phyloP scores from a whole-genome alignment of 495 filamentous ascomycete genomes.

The Talaromyces wortmannii region DNA sequence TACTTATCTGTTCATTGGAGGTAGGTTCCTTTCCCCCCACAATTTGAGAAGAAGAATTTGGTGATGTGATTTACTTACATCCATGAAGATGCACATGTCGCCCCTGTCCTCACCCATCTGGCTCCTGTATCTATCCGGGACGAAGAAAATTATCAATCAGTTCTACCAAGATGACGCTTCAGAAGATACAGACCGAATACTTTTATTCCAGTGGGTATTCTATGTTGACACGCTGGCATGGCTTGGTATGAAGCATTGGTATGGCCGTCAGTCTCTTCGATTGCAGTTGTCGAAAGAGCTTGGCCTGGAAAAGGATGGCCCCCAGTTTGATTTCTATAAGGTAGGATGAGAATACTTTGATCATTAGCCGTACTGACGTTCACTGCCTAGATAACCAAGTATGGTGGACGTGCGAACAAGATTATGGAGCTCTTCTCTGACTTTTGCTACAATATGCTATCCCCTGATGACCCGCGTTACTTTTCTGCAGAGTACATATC shows the following conservation, averaged over 20 bases:
- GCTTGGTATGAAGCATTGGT: not conserved
- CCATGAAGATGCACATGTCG: not conserved
- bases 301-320: not conserved
- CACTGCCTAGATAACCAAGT: not conserved
- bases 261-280: not conserved
- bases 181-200: not conserved
- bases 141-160: not conserved
- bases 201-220: slow-evolving; percentile 1
- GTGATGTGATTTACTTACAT: not conserved
- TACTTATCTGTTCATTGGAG: not conserved
- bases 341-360: not conserved
- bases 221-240: not conserved
- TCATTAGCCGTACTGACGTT: not conserved
- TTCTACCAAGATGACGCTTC: not conserved
- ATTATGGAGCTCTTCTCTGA: not conserved
- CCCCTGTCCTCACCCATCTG: not conserved
- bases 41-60: too few relatives aligned
- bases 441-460: not conserved
- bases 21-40: not conserved
- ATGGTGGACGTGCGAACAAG: not conserved
- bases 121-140: not conserved
- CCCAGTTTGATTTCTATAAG: not conserved
- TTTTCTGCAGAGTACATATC: not conserved
- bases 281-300: not conserved
- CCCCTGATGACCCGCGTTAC: not conserved